Conservation (phyloP, 2,329 filamentous ascomycete genomes). For the Diplocarpon rosae region DNA sequence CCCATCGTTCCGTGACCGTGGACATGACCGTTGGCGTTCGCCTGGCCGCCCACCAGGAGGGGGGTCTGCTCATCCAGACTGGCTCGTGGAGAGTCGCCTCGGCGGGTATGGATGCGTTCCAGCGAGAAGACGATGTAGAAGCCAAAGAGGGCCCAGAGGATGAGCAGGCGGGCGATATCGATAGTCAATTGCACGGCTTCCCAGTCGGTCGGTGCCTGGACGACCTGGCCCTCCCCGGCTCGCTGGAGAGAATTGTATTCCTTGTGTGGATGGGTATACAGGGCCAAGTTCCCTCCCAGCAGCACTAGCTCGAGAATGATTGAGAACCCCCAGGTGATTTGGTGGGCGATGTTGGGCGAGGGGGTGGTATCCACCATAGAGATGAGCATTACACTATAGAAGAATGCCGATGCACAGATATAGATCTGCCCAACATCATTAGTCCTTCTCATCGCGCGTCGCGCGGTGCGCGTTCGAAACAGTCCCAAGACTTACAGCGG, state of each 20-base stretch:
- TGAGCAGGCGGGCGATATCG: conserved; percentile 55
- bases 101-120: conserved; percentile 19
- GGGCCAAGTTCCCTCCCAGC: conserved; percentile 53
- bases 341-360: conserved; percentile 69
- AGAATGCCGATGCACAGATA: conserved; percentile 72
- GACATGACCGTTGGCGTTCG: conserved; percentile 25
- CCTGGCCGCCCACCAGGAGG: conserved; percentile 39
- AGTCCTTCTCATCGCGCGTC: too few relatives aligned
- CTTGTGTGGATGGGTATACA: conserved; percentile 58
- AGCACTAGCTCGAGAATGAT: conserved; percentile 64
- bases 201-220: conserved; percentile 37
- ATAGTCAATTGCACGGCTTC: conserved; percentile 55
- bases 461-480: too few relatives aligned
- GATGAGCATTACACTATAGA: conserved; percentile 76
- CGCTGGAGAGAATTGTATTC: conserved; percentile 35
- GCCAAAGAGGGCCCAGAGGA: conserved; percentile 42
- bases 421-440: conserved; percentile 53
- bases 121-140: conserved; percentile 47
- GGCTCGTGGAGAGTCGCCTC: conserved; percentile 6
- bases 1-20: conserved; percentile 31
- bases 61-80: conserved; percentile 46
- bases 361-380: conserved; percentile 76
- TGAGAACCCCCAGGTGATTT: conserved; percentile 68
- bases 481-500: conserved; percentile 55
- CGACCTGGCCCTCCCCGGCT: conserved; percentile 30